Evolutionary conservation across 805 yeast genomes (phyloP), one percentile per base, ranked within the genome.

Genomic region (Yarrowia divulgata): DNA sequence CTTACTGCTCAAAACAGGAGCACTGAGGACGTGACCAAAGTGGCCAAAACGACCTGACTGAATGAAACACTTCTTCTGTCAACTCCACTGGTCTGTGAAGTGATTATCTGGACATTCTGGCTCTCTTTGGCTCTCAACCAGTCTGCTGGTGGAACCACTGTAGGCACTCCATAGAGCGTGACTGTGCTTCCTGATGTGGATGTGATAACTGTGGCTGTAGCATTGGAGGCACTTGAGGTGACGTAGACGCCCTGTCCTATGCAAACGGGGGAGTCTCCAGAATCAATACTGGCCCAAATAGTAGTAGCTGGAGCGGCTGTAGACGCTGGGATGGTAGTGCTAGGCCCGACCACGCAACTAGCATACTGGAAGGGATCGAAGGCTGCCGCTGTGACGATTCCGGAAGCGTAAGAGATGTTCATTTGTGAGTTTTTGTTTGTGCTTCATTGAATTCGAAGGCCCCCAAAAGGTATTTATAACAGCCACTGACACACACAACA

Each of bases 111-210:
- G 2, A 54, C 45, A 10, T 54, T 54, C 19, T 54, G 60, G 16
- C 60, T 54, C 60, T 54, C 60, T 16, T 54, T 54, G 43, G 60
- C 60, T 39, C 60, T 39, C 45, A 54, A 8, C 60, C 60, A 54
- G 14, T 54, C 60, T 13, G n/a, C 60, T 37, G 60, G 60, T 8
- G 60, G 60, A 1, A 13, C 13, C 18, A 39, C 45, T 8, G 45
- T 54, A 1, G 60, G 60, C 12, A 39, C 23, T 13, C 60, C 60
- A 35, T 54, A 54, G 8, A 54, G 34, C 6, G 60, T 54, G 12
- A 54, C 10, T 16, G 60, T 54, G 35, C 45, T 54, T 14, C 45
- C 60, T 19, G 19, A 18, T 19, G 60, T 54, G 8, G 45, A 19
- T 18, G 43, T 52, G 13, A 39, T 54, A 13, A 54, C 60, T 0